Evolutionary conservation across 768 basidiomycete species (phyloP), one percentile per base, ranked within the genome.

Genomic region (Gautieria morchelliformis): DNA sequence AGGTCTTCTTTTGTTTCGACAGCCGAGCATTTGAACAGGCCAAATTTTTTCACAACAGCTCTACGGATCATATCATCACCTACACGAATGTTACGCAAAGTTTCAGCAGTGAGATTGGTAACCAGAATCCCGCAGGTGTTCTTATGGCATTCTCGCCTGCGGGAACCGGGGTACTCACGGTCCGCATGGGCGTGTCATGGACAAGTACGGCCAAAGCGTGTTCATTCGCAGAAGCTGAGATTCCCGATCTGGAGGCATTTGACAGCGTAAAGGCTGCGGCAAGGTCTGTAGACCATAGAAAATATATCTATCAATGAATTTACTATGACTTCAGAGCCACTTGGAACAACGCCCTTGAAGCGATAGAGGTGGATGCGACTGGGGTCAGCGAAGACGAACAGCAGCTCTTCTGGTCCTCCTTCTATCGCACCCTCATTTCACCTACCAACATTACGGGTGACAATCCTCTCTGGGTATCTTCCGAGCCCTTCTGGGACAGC

Each of bases 381-480:
- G 58, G 61, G 6, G 61, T 59, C 32, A 50, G 39, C 14, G 46
- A 54, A n/a, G 58, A 62, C 22, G 15, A 46, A 15, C 53, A 59
- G 22, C 50, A 56, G 40, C 22, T 59, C 9, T 62, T 62, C 41
- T 62, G 61, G 61, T 49, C 45, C 22, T 59, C 58, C 19, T 45
- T 67, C 10, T 67, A 67, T 44, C 62, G 64, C 15, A 47, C 63
- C 3, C 60, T 64, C 45, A 63, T 67, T 46, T 58, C 63, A 5
- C 66, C 66, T 5, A 65, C 58, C 2, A 67, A 67, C 39, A 55
- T 65, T 30, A 67, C 66, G 3, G 66, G 66, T 33, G 66, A 67
- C 54, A 67, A 67, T 49, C 66, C 66, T 42, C 59, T 63, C 17
- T 67, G 64, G 63, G 55, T 58, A 15, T 64, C 65, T 14, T 60